Evolutionary conservation across 345 rosid species (phyloP).

Genomic region (Cochlearia excelsa): DNA sequence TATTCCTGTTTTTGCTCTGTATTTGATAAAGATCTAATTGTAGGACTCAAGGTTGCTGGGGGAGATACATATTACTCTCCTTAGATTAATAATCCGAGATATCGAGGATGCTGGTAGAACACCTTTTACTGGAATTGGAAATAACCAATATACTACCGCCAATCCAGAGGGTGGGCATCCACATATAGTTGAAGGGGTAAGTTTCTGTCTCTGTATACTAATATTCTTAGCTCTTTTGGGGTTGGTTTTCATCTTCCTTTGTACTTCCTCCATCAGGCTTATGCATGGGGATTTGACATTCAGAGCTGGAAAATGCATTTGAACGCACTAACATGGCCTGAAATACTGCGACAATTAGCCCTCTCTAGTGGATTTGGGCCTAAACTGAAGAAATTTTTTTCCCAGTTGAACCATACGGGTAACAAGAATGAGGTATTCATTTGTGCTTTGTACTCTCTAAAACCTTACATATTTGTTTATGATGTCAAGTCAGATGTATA

Average conservation of each 20-base stretch:
- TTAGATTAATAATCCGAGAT: slow-evolving; percentile 75
- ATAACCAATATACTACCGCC: slow-evolving; percentile 67
- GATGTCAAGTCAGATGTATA: slow-evolving; percentile 1
- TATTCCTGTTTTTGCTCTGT: slow-evolving; percentile 21
- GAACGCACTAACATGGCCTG: slow-evolving; percentile 93
- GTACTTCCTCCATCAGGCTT: slow-evolving; percentile 55
- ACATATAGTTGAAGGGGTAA: slow-evolving; percentile 95
- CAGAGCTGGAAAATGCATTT: slow-evolving; percentile 90
- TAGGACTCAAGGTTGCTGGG: slow-evolving; percentile 98
- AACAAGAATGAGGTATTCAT: slow-evolving; percentile 63
- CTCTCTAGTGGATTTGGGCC: slow-evolving; percentile 93
- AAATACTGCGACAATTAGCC: slow-evolving; percentile 85
- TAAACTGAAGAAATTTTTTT: slow-evolving; percentile 55
- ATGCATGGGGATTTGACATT: slow-evolving; percentile 97
- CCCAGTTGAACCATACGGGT: slow-evolving; percentile 42
- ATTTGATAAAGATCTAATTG: slow-evolving; percentile 31
- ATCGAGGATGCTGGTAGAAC: slow-evolving; percentile 94
- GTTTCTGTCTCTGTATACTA: not conserved
- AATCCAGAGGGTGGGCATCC: slow-evolving; percentile 99
- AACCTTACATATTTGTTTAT: not conserved
- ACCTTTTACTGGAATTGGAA: slow-evolving; percentile 76
- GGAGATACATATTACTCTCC: slow-evolving; percentile 84
- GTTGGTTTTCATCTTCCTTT: slow-evolving; percentile 15
- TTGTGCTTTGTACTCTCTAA: not conserved
- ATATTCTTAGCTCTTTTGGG: not conserved